Evolutionary conservation across 192 early-diverging fungal species (phyloP).

Genomic region (Coemansia aciculifera): DNA sequence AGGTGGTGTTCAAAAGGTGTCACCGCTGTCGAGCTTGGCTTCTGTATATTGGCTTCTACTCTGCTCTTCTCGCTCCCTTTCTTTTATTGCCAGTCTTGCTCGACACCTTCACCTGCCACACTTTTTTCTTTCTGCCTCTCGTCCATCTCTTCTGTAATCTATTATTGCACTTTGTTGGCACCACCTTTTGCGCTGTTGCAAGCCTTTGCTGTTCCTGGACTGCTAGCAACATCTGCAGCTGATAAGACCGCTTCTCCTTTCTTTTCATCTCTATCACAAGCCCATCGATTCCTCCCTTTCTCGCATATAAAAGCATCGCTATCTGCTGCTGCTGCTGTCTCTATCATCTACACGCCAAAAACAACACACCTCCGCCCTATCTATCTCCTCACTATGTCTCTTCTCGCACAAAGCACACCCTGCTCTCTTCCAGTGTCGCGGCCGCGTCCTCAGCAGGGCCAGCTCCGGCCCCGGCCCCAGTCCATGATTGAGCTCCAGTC

Average conservation of each 20-base stretch:
- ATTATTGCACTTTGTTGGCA: slow-evolving; percentile 10
- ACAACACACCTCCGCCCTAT: no score
- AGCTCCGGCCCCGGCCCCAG: slow-evolving; percentile 1
- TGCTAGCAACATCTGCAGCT: slow-evolving; percentile 6
- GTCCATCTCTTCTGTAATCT: slow-evolving; percentile 17
- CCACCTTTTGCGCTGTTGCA: slow-evolving; percentile 1
- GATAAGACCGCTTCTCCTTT: slow-evolving; percentile 1
- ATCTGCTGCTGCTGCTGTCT: neutral
- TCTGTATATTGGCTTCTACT: neutral
- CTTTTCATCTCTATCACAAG: slow-evolving; percentile 12
- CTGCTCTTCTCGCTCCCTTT: slow-evolving; percentile 9
- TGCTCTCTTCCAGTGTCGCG: neutral
- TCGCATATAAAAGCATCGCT: slow-evolving; percentile 4
- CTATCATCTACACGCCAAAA: neutral
- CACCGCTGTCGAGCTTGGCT: neutral
- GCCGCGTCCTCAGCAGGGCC: slow-evolving; percentile 5
- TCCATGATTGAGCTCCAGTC: slow-evolving; percentile 6
- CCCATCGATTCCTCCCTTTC: neutral
- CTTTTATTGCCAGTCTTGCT: slow-evolving; percentile 8
- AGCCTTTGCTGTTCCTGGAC: slow-evolving; percentile 8
- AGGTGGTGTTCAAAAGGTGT: slow-evolving; percentile 6
- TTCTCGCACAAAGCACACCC: neutral
- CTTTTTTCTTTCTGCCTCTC: neutral
- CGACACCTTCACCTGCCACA: neutral
- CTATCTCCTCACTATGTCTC: slow-evolving; percentile 1